These are phyloP conservation scores for Schizosaccharomyces cryophilus DNA, from an alignment of 805 yeast genomes.

Conservation along the genomic window DNA sequence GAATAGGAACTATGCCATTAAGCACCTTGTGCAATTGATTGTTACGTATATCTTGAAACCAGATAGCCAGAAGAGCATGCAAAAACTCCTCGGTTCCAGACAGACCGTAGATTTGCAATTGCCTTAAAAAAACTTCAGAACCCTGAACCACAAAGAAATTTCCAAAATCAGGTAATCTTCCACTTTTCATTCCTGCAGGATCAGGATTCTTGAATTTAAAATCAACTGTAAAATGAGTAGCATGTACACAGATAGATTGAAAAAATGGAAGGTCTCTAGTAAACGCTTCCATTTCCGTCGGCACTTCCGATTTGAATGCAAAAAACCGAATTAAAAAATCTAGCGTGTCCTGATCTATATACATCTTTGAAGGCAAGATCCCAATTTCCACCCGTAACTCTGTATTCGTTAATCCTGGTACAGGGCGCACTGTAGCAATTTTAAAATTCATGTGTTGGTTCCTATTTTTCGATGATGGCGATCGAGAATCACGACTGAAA, in stretches of 20 bases:
- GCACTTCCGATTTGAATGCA: constrained; percentile 27
- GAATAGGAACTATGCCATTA: constrained; percentile 62
- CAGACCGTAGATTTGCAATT: constrained; percentile 45
- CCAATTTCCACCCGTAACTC: constrained; percentile 28
- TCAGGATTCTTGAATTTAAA: constrained; percentile 17
- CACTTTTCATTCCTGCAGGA: constrained; percentile 62
- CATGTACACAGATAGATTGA: not conserved
- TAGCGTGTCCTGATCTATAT: constrained; percentile 80
- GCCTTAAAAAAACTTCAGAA: constrained; percentile 41
- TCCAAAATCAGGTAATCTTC: constrained; percentile 65
- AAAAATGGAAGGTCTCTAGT: not conserved
- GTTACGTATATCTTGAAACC: constrained; percentile 74
- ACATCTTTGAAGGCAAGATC: constrained; percentile 52
- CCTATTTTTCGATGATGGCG: constrained; percentile 23
- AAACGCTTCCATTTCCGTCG: not conserved
- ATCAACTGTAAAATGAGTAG: not conserved
- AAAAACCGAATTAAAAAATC: constrained; percentile 63
- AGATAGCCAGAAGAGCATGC: constrained; percentile 31
- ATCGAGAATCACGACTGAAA: constrained; percentile 46
- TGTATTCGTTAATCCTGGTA: constrained; percentile 34
- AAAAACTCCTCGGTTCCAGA: constrained; percentile 46
- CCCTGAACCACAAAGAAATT: constrained; percentile 78
- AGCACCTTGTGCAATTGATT: constrained; percentile 61
- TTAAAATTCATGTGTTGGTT: constrained; percentile 16
- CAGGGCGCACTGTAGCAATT: constrained; percentile 40